A percentile compares a stretch with the other conserved stretches of the same genome.
phyloP scores from a whole-genome alignment of 2,329 filamentous ascomycete species.

The Berkeleyomyces rouxiae region DNA sequence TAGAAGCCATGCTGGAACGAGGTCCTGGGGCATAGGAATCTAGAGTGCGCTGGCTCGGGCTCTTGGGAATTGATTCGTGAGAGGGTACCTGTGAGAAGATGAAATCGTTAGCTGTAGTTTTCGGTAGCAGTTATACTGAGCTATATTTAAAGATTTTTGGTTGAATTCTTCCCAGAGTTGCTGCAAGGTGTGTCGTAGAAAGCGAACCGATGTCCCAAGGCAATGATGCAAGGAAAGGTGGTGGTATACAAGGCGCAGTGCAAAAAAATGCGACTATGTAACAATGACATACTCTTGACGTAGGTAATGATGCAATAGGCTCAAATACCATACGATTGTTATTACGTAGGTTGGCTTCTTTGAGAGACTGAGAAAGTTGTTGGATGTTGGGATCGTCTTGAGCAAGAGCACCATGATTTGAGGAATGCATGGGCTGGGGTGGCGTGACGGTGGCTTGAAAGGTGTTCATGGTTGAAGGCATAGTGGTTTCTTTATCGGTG shows the following conservation, averaged over 20 bases:
- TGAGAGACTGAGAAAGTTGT: constrained; percentile 8
- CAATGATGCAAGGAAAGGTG: background rate
- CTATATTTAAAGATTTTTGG: background rate
- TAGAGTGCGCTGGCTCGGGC: constrained; percentile 6
- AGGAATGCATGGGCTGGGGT: background rate
- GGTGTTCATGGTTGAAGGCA: background rate
- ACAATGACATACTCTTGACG: constrained; percentile 53
- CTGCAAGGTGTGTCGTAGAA: background rate
- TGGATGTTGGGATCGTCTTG: constrained; percentile 4
- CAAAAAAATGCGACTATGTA: constrained; percentile 5
- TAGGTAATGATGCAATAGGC: constrained; percentile 63
- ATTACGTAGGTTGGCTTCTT: constrained; percentile 9
- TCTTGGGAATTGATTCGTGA: constrained; percentile 10
- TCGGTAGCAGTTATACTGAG: background rate
- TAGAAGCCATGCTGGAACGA: constrained; percentile 38
- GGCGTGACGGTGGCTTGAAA: constrained; percentile 12
- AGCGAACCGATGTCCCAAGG: background rate
- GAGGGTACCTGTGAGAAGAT: constrained; percentile 7
- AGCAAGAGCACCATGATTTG: background rate
- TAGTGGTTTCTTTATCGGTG: background rate
- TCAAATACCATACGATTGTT: constrained; percentile 42
- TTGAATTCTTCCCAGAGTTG: background rate
- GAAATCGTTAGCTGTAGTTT: background rate
- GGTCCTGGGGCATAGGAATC: constrained; percentile 3
- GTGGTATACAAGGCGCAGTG: background rate